Percentiles rank a stretch among this genome's conserved stretches.
phyloP scores from a whole-genome alignment of 176 grass and related monocot species.

The Phragmites australis region DNA sequence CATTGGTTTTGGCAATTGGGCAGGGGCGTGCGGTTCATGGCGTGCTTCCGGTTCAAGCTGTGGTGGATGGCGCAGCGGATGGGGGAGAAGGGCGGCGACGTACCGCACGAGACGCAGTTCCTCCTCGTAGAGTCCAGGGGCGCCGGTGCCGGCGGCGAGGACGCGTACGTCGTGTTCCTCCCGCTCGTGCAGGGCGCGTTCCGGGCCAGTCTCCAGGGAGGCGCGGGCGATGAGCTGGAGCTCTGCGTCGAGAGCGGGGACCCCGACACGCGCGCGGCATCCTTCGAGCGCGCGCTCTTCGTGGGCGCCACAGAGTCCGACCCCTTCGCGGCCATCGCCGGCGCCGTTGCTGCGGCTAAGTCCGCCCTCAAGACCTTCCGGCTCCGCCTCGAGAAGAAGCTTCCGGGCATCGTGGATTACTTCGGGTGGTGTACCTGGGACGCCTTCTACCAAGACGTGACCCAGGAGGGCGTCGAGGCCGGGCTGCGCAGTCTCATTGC shows the following conservation, averaged over 20 bases:
- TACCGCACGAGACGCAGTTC: constrained; percentile 95
- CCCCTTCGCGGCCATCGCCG: constrained; percentile 75
- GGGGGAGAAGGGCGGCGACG: constrained; percentile 72
- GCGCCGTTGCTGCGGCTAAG: constrained; percentile 62
- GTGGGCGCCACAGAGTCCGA: constrained; percentile 70
- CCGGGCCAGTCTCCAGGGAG: constrained; percentile 82
- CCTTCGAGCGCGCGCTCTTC: constrained; percentile 60
- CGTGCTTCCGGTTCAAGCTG: constrained; percentile 93
- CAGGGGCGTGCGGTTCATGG: constrained; percentile 72
- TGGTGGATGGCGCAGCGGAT: constrained; percentile 99
- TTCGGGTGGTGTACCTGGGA: constrained; percentile 99
- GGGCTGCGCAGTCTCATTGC: constrained; percentile 67
- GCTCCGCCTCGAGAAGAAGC: constrained; percentile 72
- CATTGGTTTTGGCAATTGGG: neutral
- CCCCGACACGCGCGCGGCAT: constrained; percentile 39
- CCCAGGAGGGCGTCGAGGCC: constrained; percentile 84
- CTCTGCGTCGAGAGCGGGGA: constrained; percentile 96
- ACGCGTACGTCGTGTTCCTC: constrained; percentile 75
- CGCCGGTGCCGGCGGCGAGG: neutral
- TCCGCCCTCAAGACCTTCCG: constrained; percentile 63
- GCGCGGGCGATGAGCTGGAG: constrained; percentile 55
- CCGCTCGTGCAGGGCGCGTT: constrained; percentile 82
- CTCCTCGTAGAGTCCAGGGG: constrained; percentile 74
- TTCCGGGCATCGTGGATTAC: constrained; percentile 84
- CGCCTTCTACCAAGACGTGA: constrained; percentile 93